Base-by-base conservation (phyloP, 2,329 filamentous ascomycete genomes). In the Grosmannia huntii region DNA sequence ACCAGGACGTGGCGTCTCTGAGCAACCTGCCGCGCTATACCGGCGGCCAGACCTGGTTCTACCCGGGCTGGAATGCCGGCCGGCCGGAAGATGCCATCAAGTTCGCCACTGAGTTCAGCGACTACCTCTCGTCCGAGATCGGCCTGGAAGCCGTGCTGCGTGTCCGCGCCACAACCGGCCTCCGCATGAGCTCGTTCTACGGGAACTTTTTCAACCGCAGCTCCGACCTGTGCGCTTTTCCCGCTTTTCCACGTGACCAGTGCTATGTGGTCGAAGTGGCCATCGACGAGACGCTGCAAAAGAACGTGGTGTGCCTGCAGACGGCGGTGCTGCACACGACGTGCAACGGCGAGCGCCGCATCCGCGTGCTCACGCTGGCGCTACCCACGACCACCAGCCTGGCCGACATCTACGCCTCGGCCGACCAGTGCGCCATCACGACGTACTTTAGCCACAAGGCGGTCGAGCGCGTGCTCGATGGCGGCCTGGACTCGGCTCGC, bases 191-290 rank as follows among this genome's bases (percentile, higher is more conserved):
- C 75, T 91, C 92, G 2, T 99, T 99, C 74, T 99, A 97, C 72
- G 94, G 94, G 65, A 99, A 99, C 76, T 99, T 99, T 74, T 99
- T 99, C 80, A 99, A 97, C 76, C 83, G 94, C 65, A 96, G 90
- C 69, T 96, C 91, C 19, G 94, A 99, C 74, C 83, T 99, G 36
- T 97, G 94, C 70, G 94, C 94, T 14, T 99, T 99, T 79, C 94
- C 94, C 1, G 91, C 94, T 0, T 97, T 99, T 77, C 94, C 94
- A 36, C 86, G 94, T 68, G 94, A 99, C 67, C 94, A 99, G 71
- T 90, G 89, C 62, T 97, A 97, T 69, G 94, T 97, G 50, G 92
- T 99, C 23, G 94, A 99, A 72, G 95, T 99, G 58, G 91, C 94
- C 16, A 97, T 99, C 64, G 94, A 99, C 66, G 94, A 99, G 75